Conservation (phyloP, 2,329 filamentous ascomycete genomes). For the Aureobasidium sp. region DNA sequence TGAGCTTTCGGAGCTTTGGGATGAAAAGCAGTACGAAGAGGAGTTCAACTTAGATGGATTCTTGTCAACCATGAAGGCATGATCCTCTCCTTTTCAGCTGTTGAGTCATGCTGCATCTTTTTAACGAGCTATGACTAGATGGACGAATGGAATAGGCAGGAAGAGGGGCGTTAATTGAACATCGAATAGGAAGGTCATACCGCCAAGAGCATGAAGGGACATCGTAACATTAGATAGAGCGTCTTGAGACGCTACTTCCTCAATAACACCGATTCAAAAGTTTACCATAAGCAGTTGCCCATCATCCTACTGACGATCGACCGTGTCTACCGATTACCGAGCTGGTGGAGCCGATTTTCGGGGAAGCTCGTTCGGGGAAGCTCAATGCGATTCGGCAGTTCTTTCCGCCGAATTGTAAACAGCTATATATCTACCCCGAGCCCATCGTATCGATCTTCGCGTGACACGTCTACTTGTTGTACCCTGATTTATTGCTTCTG, state of each 20-base stretch:
- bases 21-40: constrained; percentile 95
- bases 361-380: not conserved
- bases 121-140: constrained; percentile 1
- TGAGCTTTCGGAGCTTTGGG: constrained; percentile 92
- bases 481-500: not conserved
- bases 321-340: not conserved
- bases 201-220: not conserved
- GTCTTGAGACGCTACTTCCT: not conserved
- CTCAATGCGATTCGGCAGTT: not conserved
- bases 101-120: not conserved
- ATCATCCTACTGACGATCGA: not conserved
- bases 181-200: not conserved
- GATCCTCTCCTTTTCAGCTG: not conserved
- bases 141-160: not conserved
- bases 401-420: not conserved
- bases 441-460: not conserved
- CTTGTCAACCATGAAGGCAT: constrained; percentile 78
- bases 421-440: not conserved
- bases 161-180: not conserved
- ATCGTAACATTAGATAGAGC: not conserved
- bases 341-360: not conserved
- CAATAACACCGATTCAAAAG: not conserved
- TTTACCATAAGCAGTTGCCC: not conserved
- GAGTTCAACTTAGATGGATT: constrained; percentile 96
- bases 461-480: not conserved